Percentiles rank a stretch among this genome's conserved stretches.
phyloP scores from a whole-genome alignment of 495 filamentous ascomycete species.

The Podospora tetraspora region DNA sequence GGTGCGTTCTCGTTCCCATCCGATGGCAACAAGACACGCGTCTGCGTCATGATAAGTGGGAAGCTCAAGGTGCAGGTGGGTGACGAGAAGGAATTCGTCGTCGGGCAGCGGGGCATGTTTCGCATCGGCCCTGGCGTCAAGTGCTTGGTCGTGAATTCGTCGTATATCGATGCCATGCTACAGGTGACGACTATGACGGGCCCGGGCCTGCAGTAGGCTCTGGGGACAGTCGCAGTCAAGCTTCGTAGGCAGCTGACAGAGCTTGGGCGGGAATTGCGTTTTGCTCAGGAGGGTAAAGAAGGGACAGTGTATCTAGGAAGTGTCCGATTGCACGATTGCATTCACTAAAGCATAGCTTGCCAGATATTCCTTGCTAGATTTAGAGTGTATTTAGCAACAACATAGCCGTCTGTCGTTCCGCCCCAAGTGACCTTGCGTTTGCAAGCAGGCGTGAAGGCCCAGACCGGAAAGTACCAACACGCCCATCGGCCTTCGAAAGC shows the following conservation, averaged over 20 bases:
- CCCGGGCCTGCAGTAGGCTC: neutral
- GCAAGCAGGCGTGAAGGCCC: neutral
- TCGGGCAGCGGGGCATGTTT: conserved; percentile 28
- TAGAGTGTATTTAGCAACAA: neutral
- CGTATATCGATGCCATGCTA: conserved; percentile 28
- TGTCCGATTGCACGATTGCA: neutral
- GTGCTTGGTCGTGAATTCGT: conserved; percentile 24
- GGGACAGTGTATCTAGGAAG: neutral
- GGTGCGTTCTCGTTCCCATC: conserved; percentile 15
- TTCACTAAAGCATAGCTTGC: neutral
- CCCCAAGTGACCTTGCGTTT: neutral
- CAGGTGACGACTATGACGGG: conserved; percentile 18
- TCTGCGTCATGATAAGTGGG: conserved; percentile 26
- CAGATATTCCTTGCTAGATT: neutral
- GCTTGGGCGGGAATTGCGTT: neutral
- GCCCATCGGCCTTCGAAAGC: neutral
- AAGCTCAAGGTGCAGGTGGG: conserved; percentile 28
- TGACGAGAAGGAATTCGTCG: conserved; percentile 21
- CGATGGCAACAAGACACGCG: conserved; percentile 13
- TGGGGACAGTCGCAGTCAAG: neutral
- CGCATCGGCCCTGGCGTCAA: conserved; percentile 17
- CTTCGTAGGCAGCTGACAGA: neutral
- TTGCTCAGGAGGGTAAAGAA: neutral
- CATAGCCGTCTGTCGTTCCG: neutral
- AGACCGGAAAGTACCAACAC: neutral